Conservation (phyloP, 2,329 filamentous ascomycete species). For the Calonectria multiphialidica region DNA sequence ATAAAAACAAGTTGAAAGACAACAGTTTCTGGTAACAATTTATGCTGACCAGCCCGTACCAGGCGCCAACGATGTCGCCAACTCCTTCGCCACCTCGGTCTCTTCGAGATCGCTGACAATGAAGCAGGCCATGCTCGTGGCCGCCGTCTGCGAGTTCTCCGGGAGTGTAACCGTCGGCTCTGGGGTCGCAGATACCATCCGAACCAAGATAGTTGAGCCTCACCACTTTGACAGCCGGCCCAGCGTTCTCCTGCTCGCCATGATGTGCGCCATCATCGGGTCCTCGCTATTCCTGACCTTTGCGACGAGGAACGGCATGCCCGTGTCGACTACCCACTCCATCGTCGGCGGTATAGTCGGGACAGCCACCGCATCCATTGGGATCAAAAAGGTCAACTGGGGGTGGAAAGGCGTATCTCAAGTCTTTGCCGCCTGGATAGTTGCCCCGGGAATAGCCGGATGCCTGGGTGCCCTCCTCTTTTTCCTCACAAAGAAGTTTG, state of each 20-base stretch:
- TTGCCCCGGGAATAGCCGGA: slow-evolving; percentile 51
- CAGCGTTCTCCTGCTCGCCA: slow-evolving; percentile 63
- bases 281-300: slow-evolving; percentile 65
- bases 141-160: slow-evolving; percentile 57
- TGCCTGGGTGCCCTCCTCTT: slow-evolving; percentile 49
- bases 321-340: slow-evolving; percentile 67
- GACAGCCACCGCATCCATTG: slow-evolving; percentile 51
- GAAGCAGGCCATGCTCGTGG: slow-evolving; percentile 59
- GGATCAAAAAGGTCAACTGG: slow-evolving; percentile 52
- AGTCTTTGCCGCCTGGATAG: slow-evolving; percentile 54
- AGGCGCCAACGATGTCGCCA: slow-evolving; percentile 64
- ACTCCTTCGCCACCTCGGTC: slow-evolving; percentile 61
- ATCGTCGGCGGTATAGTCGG: slow-evolving; percentile 58
- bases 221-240: slow-evolving; percentile 57
- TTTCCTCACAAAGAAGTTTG: slow-evolving; percentile 48
- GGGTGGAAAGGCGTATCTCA: slow-evolving; percentile 52
- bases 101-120: slow-evolving; percentile 60
- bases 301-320: slow-evolving; percentile 63
- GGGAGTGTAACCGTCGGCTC: slow-evolving; percentile 55
- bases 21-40: neutral
- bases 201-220: slow-evolving; percentile 59
- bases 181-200: slow-evolving; percentile 58
- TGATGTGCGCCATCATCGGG: slow-evolving; percentile 66
- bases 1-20: neutral
- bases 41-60: slow-evolving; percentile 13